These are phyloP conservation scores for Aspergillus flavus DNA, from an alignment of 2,329 filamentous ascomycete genomes.

Conservation along the genomic window DNA sequence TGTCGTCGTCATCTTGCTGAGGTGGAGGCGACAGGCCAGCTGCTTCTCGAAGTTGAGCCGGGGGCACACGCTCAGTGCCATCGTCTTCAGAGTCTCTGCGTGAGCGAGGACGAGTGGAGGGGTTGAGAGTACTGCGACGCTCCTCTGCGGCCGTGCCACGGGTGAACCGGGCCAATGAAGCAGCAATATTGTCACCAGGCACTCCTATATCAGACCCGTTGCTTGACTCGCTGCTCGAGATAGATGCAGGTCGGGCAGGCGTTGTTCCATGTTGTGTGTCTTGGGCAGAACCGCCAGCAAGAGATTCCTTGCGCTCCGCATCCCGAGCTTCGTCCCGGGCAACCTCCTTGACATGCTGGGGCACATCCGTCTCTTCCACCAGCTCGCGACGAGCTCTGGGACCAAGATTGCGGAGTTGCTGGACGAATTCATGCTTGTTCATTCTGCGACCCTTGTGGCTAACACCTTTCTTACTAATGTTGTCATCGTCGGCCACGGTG, in stretches of 20 bases:
- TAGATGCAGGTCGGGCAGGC: conserved; percentile 19
- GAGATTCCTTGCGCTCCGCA: conserved; percentile 28
- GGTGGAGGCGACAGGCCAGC: conserved; percentile 32
- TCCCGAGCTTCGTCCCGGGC: conserved; percentile 35
- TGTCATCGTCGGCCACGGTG: conserved; percentile 55
- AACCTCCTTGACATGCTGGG: conserved; percentile 42
- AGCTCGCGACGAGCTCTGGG: conserved; percentile 58
- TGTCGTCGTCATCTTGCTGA: conserved; percentile 37
- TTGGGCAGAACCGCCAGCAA: conserved; percentile 17
- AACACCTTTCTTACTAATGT: conserved; percentile 38
- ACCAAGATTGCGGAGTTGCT: conserved; percentile 62
- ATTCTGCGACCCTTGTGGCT: conserved; percentile 58
- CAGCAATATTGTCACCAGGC: conserved; percentile 40
- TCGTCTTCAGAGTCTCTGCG: conserved; percentile 47
- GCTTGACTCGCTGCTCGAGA: conserved; percentile 29
- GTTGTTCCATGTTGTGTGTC: conserved; percentile 15
- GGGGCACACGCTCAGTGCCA: conserved; percentile 46
- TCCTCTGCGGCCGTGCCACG: conserved; percentile 41
- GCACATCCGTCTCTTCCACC: conserved; percentile 46
- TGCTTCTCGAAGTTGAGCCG: conserved; percentile 36
- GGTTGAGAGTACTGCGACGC: conserved; percentile 39
- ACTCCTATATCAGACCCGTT: conserved; percentile 27
- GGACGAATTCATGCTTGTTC: conserved; percentile 67
- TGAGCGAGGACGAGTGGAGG: conserved; percentile 25
- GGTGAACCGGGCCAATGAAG: conserved; percentile 41